These are phyloP conservation scores for Chlorophyllum brunneum DNA, from an alignment of 768 basidiomycete species.

Conservation along the genomic window DNA sequence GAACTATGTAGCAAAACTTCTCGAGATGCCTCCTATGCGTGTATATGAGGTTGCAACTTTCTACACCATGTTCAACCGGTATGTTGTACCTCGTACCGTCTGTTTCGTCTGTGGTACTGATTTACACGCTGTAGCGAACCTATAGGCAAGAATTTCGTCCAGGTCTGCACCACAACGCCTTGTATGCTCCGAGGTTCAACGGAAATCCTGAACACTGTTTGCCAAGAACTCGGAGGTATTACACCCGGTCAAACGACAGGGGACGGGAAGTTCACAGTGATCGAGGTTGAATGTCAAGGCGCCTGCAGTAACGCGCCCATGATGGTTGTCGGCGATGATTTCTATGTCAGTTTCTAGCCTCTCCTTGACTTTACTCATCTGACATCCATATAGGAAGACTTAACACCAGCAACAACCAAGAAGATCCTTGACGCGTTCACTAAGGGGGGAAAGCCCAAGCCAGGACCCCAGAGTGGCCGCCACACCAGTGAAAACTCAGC, in stretches of 20 bases:
- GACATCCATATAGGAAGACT: constrained; percentile 61
- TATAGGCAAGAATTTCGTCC: constrained; percentile 90
- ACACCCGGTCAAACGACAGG: constrained; percentile 89
- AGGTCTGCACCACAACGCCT: constrained; percentile 98
- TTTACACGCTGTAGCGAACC: constrained; percentile 61
- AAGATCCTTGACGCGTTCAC: constrained; percentile 77
- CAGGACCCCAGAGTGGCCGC: constrained; percentile 90
- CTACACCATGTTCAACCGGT: constrained; percentile 99
- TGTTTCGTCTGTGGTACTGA: background rate
- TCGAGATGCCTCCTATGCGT: constrained; percentile 96
- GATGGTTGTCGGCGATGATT: constrained; percentile 95
- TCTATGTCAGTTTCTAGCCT: constrained; percentile 63
- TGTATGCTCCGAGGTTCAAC: constrained; percentile 95
- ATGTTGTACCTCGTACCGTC: constrained; percentile 18
- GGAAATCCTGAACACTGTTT: constrained; percentile 82
- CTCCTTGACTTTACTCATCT: constrained; percentile 7
- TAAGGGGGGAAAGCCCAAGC: constrained; percentile 81
- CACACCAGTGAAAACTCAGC: constrained; percentile 92
- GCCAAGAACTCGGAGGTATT: constrained; percentile 77
- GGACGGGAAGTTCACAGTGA: constrained; percentile 94
- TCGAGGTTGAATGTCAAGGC: constrained; percentile 98
- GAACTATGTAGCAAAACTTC: constrained; percentile 94
- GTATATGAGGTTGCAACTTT: constrained; percentile 99
- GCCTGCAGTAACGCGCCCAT: constrained; percentile 98
- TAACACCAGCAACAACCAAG: constrained; percentile 73